Conservation (phyloP, 257 asterid species). For the Solanum clarkiae region DNA sequence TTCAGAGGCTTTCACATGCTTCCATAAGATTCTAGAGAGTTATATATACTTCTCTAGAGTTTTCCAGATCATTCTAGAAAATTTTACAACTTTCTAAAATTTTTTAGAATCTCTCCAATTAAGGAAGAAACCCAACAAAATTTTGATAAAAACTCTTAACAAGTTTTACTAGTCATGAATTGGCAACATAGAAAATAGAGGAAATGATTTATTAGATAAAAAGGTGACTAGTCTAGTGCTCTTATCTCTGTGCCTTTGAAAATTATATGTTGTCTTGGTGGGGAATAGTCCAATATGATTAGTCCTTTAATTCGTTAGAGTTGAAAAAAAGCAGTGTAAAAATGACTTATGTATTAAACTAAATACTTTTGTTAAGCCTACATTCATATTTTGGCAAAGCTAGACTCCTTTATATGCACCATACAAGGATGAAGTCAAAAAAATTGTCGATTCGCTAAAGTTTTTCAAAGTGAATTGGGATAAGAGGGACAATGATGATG, state of each 20-base stretch:
- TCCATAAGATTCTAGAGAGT: too few relatives aligned
- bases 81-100: too few relatives aligned
- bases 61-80: too few relatives aligned
- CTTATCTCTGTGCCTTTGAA: neutral
- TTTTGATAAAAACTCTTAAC: neutral
- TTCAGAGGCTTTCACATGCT: too few relatives aligned
- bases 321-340: neutral
- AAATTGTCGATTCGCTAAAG: neutral
- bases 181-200: neutral
- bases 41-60: too few relatives aligned
- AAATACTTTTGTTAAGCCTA: neutral
- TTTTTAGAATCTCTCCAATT: too few relatives aligned
- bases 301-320: neutral
- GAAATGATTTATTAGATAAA: neutral
- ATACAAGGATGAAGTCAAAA: slow-evolving; percentile 3
- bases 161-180: neutral
- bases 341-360: neutral
- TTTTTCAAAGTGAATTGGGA: neutral
- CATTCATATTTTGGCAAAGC: neutral
- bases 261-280: neutral
- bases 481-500: neutral
- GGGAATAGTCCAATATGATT: neutral
- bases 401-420: slow-evolving; percentile 11
- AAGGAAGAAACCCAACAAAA: neutral
- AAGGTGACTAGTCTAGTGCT: neutral